These are phyloP conservation scores for Solanum paucissectum DNA, from an alignment of 257 asterid genomes.

Conservation along the genomic window DNA sequence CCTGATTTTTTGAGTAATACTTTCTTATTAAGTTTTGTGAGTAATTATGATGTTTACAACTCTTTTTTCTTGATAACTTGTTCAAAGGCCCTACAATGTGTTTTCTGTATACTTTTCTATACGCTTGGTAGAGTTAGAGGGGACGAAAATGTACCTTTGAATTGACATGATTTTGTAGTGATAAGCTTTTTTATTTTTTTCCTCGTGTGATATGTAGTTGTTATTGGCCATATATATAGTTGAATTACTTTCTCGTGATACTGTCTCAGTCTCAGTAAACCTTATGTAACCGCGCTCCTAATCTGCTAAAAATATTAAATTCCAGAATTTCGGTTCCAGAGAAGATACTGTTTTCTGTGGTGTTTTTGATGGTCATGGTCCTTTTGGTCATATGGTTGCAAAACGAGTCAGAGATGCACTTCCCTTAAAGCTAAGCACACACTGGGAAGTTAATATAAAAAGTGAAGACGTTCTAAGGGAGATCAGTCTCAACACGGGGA, in stretches of 20 bases:
- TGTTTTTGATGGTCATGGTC: slow-evolving; percentile 77
- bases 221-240: neutral
- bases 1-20: neutral
- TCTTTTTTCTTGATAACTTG: neutral
- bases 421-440: slow-evolving; percentile 54
- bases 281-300: neutral
- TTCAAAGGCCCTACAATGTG: neutral
- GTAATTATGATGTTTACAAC: neutral
- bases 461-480: slow-evolving; percentile 41
- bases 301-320: neutral
- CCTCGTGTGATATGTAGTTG: neutral
- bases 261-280: neutral
- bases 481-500: slow-evolving; percentile 30
- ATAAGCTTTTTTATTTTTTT: neutral
- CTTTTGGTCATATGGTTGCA: slow-evolving; percentile 76
- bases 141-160: neutral
- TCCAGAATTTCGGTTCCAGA: slow-evolving; percentile 68
- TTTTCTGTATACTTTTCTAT: neutral
- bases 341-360: slow-evolving; percentile 73
- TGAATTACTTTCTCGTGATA: neutral
- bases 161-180: neutral
- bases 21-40: neutral
- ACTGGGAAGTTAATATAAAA: slow-evolving; percentile 60
- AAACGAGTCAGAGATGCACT: slow-evolving; percentile 64
- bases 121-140: neutral